Base-by-base conservation (phyloP, 352 stramenopile species). In the Phytophthora macrochlamydospora region DNA sequence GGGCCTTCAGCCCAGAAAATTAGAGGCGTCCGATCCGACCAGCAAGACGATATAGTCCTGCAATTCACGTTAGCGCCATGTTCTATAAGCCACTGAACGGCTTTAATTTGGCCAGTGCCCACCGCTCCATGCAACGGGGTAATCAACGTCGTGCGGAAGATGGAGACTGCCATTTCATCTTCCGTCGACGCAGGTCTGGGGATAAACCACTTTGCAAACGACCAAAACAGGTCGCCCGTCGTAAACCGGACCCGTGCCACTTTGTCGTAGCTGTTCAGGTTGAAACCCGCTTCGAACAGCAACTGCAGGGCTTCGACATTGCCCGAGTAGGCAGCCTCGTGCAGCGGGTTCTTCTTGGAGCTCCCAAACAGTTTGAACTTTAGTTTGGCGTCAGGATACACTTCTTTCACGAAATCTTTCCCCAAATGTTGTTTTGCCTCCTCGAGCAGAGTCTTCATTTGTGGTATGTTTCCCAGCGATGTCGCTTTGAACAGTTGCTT, bases 321-420 rank as follows among this genome's bases (percentile, higher is more conserved):
- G 59, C 85, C 83, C n/a, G 82, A 61, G 57, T 88, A 84, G 7
- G 84, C 80, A 4, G 87, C 87, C 24, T 86, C 70, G 51, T 94
- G 87, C 37, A 94, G 68, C 5, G 87, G 87, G 51, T 94, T 94
- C 72, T 94, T 94, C 59, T 89, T 87, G 29, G 85, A 92, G 37
- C 72, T 67, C 35, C 77, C 76, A 30, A 94, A 93, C 2, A 87
- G 69, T 31, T 69, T 65, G 45, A 79, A 85, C n/a, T 78, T 67
- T 4, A 92, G 51, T 14, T 54, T 65, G 2, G 87, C 76, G 38
- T 79, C 79, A 3, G 45, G 53, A 62, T 95, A 95, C 73, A 93
- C 82, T 7, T 81, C 69, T 13, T 81, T 56, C 1, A 76, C 78
- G 51, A 93, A 93, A 35, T 86, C 76, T 4, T 78, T 69, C 12